Evolutionary conservation across 495 filamentous ascomycete genomes (phyloP).

Genomic region (Entonaema liquescens): DNA sequence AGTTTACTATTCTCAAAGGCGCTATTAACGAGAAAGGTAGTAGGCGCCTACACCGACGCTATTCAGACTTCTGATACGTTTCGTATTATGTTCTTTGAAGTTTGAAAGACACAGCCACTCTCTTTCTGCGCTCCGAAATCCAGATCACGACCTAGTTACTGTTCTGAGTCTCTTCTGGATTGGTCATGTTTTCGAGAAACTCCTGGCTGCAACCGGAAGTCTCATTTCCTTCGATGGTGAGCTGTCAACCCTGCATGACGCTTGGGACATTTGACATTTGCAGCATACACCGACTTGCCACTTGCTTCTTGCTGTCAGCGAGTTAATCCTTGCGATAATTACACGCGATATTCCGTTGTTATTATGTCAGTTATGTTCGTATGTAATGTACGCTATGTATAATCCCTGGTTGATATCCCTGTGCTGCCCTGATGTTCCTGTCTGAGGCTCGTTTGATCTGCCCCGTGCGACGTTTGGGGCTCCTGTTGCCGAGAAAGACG

Average conservation of each 20-base stretch:
- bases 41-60: slow-evolving; percentile 13
- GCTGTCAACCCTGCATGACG: slow-evolving; percentile 23
- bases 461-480: slow-evolving; percentile 30
- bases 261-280: background rate
- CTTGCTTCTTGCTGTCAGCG: no score
- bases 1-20: background rate
- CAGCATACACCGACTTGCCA: slow-evolving; percentile 6
- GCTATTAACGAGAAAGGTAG: background rate
- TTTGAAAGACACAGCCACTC: slow-evolving; percentile 29
- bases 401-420: slow-evolving; percentile 2
- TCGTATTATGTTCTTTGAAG: background rate
- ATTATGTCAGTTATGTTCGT: background rate
- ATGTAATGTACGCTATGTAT: background rate
- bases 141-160: slow-evolving; percentile 19
- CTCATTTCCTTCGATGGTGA: slow-evolving; percentile 26
- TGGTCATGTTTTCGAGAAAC: slow-evolving; percentile 13
- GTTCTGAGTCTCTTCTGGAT: background rate
- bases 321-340: no score
- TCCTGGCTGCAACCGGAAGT: slow-evolving; percentile 40
- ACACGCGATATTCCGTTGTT: no score
- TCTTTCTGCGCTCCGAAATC: slow-evolving; percentile 5
- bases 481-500: slow-evolving; percentile 26
- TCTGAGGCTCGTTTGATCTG: slow-evolving; percentile 47
- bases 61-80: slow-evolving; percentile 22
- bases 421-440: background rate